Percentiles rank a stretch among this genome's conserved stretches.
These are phyloP conservation scores for Cymbopogon flexuosus DNA, from an alignment of 202 grass and related monocot species.

Conservation along the genomic window DNA sequence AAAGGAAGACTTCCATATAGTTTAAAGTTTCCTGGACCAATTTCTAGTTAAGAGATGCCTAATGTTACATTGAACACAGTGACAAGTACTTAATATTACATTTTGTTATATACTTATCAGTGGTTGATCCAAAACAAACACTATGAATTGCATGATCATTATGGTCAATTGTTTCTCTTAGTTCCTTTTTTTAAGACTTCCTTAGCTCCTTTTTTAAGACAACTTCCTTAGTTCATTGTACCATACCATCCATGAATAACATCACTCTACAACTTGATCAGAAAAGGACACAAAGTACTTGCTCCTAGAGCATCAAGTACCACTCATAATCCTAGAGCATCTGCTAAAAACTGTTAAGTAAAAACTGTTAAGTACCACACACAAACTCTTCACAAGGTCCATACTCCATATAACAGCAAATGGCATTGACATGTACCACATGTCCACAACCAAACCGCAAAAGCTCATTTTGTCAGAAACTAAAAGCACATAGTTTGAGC, in stretches of 20 bases:
- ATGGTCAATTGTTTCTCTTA: background rate
- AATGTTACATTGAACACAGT: too few relatives aligned
- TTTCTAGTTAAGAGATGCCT: background rate
- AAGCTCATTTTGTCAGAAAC: too few relatives aligned
- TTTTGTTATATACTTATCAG: background rate
- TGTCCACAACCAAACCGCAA: too few relatives aligned
- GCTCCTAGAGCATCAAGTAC: background rate
- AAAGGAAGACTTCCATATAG: background rate
- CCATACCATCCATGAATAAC: background rate
- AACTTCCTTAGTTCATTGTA: background rate
- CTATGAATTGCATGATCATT: background rate
- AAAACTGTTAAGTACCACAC: background rate
- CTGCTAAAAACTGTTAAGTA: background rate
- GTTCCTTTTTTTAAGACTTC: background rate
- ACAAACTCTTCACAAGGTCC: background rate
- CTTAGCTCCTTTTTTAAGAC: too few relatives aligned
- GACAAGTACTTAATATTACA: background rate
- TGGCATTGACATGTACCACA: background rate
- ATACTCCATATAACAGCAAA: slow-evolving; percentile 1
- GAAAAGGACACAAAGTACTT: background rate
- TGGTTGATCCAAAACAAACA: background rate
- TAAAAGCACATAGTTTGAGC: too few relatives aligned
- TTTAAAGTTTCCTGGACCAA: background rate
- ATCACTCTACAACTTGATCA: background rate
- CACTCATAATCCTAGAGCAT: background rate